Evolutionary conservation across 768 basidiomycete genomes (phyloP).

Genomic region (Xerocomus spinulosus): DNA sequence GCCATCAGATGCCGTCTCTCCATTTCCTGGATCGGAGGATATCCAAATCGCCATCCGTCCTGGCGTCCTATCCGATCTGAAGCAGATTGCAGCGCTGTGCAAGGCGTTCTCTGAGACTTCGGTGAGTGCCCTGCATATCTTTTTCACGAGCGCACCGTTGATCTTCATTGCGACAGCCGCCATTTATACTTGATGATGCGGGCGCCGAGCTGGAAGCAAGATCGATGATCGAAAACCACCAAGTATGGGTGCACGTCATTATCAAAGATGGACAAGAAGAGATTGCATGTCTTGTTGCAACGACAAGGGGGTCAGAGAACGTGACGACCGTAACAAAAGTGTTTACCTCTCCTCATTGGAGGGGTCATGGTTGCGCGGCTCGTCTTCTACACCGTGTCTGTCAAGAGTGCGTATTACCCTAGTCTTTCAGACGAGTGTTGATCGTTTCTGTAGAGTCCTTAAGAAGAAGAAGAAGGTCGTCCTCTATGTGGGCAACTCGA

Average conservation of each 20-base stretch:
- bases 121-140: conserved; percentile 36
- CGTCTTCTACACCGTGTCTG: conserved; percentile 55
- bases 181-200: conserved; percentile 45
- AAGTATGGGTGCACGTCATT: conserved; percentile 59
- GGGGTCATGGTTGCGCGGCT: conserved; percentile 52
- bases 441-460: conserved; percentile 27
- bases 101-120: conserved; percentile 55
- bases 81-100: conserved; percentile 42
- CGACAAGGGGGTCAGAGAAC: conserved; percentile 52
- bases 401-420: conserved; percentile 38
- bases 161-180: conserved; percentile 37
- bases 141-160: not conserved
- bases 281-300: conserved; percentile 65
- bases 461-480: conserved; percentile 27
- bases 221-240: conserved; percentile 40
- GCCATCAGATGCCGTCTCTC: not conserved
- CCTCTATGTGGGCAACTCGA: conserved; percentile 54
- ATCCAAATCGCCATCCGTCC: conserved; percentile 28
- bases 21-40: conserved; percentile 6
- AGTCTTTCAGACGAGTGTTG: not conserved
- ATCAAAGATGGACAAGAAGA: conserved; percentile 22
- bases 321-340: conserved; percentile 69
- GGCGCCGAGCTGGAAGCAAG: conserved; percentile 49
- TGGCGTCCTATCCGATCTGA: conserved; percentile 31
- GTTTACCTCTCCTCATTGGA: conserved; percentile 49